A percentile compares a stretch with the other conserved stretches of the same genome.
Evolutionary conservation across 2,329 filamentous ascomycete species (phyloP).

Genomic region (Alternaria burnsii): DNA sequence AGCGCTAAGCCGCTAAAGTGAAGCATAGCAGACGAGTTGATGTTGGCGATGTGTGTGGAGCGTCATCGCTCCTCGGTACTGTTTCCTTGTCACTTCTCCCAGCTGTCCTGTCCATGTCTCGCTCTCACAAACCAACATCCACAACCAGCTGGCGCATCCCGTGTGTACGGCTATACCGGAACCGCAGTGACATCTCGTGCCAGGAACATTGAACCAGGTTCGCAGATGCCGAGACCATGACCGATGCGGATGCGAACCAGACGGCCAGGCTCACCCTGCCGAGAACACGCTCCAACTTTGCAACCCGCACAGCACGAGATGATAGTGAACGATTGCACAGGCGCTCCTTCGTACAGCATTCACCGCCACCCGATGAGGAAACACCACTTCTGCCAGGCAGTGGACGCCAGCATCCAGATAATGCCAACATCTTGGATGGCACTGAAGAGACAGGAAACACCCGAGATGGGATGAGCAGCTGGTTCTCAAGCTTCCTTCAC

Average conservation of each 20-base stretch:
- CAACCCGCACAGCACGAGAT: conserved; percentile 56
- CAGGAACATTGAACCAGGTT: conserved; percentile 22
- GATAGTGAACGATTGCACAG: conserved; percentile 55
- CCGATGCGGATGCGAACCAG: conserved; percentile 27
- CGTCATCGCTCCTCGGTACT: conserved; percentile 22
- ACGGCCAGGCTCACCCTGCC: conserved; percentile 41
- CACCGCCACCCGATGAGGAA: conserved; percentile 44
- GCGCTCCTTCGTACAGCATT: conserved; percentile 44
- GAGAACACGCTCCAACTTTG: conserved; percentile 54
- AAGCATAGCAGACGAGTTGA: conserved; percentile 18
- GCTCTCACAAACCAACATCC: background rate
- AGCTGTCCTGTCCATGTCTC: conserved; percentile 10
- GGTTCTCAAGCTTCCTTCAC: conserved; percentile 36
- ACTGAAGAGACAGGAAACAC: conserved; percentile 3
- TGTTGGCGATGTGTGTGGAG: conserved; percentile 15
- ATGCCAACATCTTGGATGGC: conserved; percentile 14
- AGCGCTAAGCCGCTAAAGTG: conserved; percentile 30
- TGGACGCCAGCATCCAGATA: conserved; percentile 26
- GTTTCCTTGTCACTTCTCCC: conserved; percentile 8
- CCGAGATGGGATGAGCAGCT: conserved; percentile 31
- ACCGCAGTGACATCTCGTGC: conserved; percentile 22
- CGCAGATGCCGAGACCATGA: conserved; percentile 34
- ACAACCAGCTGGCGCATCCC: conserved; percentile 10
- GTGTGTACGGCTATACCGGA: conserved; percentile 10
- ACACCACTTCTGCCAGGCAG: conserved; percentile 37